These are phyloP conservation scores for Capillidium rhysosporum DNA, from an alignment of 371 early-diverging fungal genomes.

Conservation along the genomic window DNA sequence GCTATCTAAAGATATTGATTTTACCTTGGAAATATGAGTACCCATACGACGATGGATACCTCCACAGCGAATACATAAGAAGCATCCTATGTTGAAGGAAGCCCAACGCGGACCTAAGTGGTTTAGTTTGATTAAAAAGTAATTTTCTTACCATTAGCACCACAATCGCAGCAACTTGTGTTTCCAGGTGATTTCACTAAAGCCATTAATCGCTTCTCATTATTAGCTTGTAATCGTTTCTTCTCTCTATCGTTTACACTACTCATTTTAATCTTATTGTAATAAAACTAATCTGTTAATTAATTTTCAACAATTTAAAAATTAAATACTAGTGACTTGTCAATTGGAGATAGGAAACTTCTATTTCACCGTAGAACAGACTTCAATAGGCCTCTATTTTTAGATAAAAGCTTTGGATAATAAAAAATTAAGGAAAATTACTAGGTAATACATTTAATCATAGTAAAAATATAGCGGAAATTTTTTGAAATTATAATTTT, in stretches of 20 bases:
- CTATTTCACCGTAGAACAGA: too few relatives aligned
- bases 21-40: conserved; percentile 84
- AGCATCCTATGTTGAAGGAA: conserved; percentile 78
- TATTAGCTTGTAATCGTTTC: conserved; percentile 1
- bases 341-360: too few relatives aligned
- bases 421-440: too few relatives aligned
- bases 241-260: neutral
- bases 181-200: conserved; percentile 53
- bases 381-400: too few relatives aligned
- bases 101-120: conserved; percentile 84
- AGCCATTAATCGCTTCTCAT: conserved; percentile 40
- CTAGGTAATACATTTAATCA: too few relatives aligned
- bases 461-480: too few relatives aligned
- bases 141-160: conserved; percentile 30
- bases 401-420: too few relatives aligned
- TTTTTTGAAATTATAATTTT: too few relatives aligned
- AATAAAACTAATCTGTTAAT: too few relatives aligned
- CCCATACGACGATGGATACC: conserved; percentile 84
- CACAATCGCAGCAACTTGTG: conserved; percentile 62
- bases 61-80: conserved; percentile 84
- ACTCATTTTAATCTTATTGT: neutral
- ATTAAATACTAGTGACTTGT: too few relatives aligned
- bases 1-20: conserved; percentile 73
- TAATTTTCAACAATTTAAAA: too few relatives aligned
- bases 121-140: neutral